Evolutionary conservation across 2,329 filamentous ascomycete genomes (phyloP), one percentile per base, ranked within the genome.

Genomic region (Ophiostoma australiae): DNA sequence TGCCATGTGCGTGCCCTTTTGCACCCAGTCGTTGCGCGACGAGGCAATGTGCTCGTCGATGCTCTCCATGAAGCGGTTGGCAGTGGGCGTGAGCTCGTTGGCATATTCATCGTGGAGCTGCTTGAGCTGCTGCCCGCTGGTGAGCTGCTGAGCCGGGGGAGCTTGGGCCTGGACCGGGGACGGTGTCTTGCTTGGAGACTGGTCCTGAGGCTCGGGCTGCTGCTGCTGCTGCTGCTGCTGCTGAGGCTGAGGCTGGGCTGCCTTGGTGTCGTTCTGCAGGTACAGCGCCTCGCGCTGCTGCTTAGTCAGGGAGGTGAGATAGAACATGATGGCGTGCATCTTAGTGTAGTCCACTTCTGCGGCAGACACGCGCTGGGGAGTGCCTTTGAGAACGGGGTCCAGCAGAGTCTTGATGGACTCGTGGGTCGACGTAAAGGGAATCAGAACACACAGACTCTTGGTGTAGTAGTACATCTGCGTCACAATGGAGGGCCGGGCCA

Each of bases 381-480:
- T 39, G 27, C 39, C 41, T 11, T 48, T 58, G 15, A 90, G 74
- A 0, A 89, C 79, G 0, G 87, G 87, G 3, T 89, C 86, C 69
- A 94, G 89, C 0, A 94, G 78, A 0, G 89, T 92, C 77, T 89
- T 82, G 52, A 94, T 88, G 0, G 86, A 91, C 68, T 92, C 90
- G 5, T 85, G 84, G 0, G 90, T 88, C n/a, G 87, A 89, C 0
- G 79, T 77, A 72, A 94, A 94, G 0, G 89, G 88, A 1, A 88
- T 83, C 0, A 86, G 82, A 0, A 91, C 91, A 37, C 88, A 91
- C 0, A 94, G 82, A 0, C 89, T 88, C 73, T 92, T 92, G 0
- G 84, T 80, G 74, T 93, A 94, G 72, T 87, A 91, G 75, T 87
- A 93, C 0, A 94, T 79, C 76, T 94, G 91, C 71, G 90, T 87